Evolutionary conservation across 1,284 basidiomycete genomes (phyloP), one percentile per base, ranked within the genome.

Genomic region (Rhodotorula sp.): DNA sequence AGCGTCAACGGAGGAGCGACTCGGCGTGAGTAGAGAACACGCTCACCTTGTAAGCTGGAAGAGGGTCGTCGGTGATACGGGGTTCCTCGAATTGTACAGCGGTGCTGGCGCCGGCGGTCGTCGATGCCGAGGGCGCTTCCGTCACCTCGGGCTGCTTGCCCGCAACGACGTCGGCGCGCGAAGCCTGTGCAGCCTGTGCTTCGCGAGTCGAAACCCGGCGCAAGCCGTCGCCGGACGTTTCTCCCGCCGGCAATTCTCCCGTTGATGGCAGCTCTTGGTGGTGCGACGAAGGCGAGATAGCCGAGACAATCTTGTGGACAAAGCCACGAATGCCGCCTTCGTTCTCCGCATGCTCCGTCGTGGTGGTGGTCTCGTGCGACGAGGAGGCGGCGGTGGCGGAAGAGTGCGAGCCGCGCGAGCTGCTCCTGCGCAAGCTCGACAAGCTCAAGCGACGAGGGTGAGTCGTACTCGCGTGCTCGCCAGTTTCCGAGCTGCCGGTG

Each of bases 31-130:
- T 12, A 3, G 8, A 23, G 3, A 18, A 3, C 43, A 21, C 16
- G 23, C 47, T 51, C 65, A 65, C 70, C 39, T 64, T 70, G 69
- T 62, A 70, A 1, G 48, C 62, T 4, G 69, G 69, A 46, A 70
- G 51, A 0, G 62, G 62, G 8, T 56, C n/a, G 16, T 15, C 26
- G 23, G 20, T 20, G 23, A n/a, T 51, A 39, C 29, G 34, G 3
- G 16, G n/a, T 29, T 31, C 39, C 3, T 29, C 68, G 54, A 69
- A 69, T 29, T 26, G 56, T 20, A 64, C 26, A 1, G 43, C 54
- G 6, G 26, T 39, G 7, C 26, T 47, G n/a, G 26, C 5, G 23
- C 34, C n/a, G 3, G 39, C 61, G 48, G 12, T 16, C 34, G 49
- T 34, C 51, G 34, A 8, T 20, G 39, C 34, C 7, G 51, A 52